phyloP scores from a whole-genome alignment of 2,329 filamentous ascomycete species.

The Blumeria hordei region DNA sequence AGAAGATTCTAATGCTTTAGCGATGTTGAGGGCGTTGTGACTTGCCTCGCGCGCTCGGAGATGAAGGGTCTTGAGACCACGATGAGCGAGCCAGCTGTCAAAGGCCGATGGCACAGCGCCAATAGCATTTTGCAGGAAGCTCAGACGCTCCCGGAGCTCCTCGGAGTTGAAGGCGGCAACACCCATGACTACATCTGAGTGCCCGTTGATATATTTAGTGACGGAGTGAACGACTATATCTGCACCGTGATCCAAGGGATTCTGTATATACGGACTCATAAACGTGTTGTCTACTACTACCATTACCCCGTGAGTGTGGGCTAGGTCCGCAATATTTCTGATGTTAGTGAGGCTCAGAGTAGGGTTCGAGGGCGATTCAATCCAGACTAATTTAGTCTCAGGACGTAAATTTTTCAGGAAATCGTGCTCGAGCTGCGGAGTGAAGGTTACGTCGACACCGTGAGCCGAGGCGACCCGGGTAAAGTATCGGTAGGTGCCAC shows the following conservation, averaged over 20 bases:
- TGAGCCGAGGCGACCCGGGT: conserved; percentile 91
- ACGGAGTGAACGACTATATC: conserved; percentile 93
- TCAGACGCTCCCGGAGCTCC: conserved; percentile 48
- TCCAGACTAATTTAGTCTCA: conserved; percentile 90
- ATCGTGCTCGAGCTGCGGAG: conserved; percentile 73
- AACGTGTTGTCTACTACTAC: conserved; percentile 99
- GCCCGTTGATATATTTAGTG: conserved; percentile 98
- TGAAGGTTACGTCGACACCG: conserved; percentile 85
- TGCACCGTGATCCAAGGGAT: conserved; percentile 80
- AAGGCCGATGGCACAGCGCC: conserved; percentile 87
- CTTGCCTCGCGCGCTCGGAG: conserved; percentile 70
- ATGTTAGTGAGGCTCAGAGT: conserved; percentile 88
- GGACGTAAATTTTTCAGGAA: conserved; percentile 63
- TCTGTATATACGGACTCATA: conserved; percentile 87
- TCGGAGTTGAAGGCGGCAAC: conserved; percentile 86
- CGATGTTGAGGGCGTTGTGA: conserved; percentile 57
- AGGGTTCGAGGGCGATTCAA: conserved; percentile 85
- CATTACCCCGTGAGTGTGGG: conserved; percentile 68
- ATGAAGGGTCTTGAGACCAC: conserved; percentile 89
- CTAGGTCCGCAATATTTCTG: conserved; percentile 54
- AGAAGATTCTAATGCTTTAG: conserved; percentile 51
- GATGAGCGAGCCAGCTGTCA: conserved; percentile 94
- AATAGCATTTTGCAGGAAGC: conserved; percentile 92
- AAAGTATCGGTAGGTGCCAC: conserved; percentile 95
- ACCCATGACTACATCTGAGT: conserved; percentile 93